phyloP scores from a whole-genome alignment of 2,329 filamentous ascomycete genomes.

The Cladosporium sp. region DNA sequence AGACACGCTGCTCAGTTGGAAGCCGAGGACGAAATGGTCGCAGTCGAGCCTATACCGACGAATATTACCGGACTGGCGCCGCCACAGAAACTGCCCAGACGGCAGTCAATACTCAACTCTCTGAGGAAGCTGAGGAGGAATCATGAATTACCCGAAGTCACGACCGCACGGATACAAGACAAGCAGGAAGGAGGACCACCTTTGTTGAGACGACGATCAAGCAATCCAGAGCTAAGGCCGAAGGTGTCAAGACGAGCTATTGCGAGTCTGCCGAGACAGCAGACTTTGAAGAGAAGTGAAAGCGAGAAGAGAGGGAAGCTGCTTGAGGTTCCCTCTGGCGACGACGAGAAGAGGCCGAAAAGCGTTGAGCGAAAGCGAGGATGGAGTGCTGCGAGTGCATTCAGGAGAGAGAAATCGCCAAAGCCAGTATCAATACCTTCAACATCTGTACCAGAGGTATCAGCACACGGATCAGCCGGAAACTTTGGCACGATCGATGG shows the following conservation, averaged over 20 bases:
- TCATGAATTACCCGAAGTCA: conserved; percentile 2
- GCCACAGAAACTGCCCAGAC: conserved; percentile 6
- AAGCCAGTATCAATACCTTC: conserved; percentile 34
- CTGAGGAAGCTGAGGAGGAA: conserved; percentile 7
- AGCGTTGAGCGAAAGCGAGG: conserved; percentile 55
- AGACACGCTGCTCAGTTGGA: conserved; percentile 7
- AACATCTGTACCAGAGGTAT: conserved; percentile 36
- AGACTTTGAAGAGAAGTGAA: conserved; percentile 77
- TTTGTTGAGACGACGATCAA: conserved; percentile 4
- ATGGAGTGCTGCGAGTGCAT: conserved; percentile 32
- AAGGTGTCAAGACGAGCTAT: conserved; percentile 56
- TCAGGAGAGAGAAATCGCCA: conserved; percentile 42
- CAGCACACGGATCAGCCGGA: conserved; percentile 9
- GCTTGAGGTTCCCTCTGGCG: conserved; percentile 59
- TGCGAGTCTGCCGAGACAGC: conserved; percentile 69
- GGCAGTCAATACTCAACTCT: conserved; percentile 7
- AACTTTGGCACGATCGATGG: neutral
- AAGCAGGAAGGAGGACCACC: conserved; percentile 1
- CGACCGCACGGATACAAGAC: neutral
- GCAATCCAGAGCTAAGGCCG: conserved; percentile 9
- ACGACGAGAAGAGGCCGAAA: conserved; percentile 65
- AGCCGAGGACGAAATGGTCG: conserved; percentile 12
- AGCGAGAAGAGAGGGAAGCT: conserved; percentile 65
- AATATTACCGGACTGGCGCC: neutral
- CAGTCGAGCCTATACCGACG: conserved; percentile 2